Conservation (phyloP, 306 rosid species). For the Vachellia pachyceras region DNA sequence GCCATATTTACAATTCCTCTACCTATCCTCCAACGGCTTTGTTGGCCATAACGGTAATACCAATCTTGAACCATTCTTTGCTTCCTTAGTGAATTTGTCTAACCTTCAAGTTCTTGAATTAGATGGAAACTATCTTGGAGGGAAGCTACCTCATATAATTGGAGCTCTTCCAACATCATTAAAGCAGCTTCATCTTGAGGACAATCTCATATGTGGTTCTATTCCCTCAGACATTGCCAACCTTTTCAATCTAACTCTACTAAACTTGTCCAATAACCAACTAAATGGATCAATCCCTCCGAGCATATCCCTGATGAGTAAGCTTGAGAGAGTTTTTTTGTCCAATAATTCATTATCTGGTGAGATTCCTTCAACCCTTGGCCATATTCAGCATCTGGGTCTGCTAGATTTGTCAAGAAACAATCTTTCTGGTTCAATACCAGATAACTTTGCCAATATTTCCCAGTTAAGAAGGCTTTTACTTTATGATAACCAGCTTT, state of each 20-base stretch:
- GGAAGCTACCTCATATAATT: constrained; percentile 70
- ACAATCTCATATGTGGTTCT: constrained; percentile 69
- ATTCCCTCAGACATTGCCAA: constrained; percentile 78
- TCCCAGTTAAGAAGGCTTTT: constrained; percentile 79
- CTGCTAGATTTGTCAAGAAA: constrained; percentile 85
- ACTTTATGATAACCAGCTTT: constrained; percentile 73
- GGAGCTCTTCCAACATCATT: constrained; percentile 73
- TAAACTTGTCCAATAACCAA: constrained; percentile 79
- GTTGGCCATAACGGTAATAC: constrained; percentile 76
- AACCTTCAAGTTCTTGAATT: constrained; percentile 74
- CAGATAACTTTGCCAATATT: constrained; percentile 80
- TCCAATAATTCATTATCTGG: constrained; percentile 84
- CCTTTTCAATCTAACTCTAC: constrained; percentile 74
- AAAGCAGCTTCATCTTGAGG: constrained; percentile 65
- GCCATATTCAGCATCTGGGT: constrained; percentile 71
- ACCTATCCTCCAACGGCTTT: constrained; percentile 72
- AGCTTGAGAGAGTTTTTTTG: constrained; percentile 74
- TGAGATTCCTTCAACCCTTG: constrained; percentile 75
- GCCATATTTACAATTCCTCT: constrained; percentile 70
- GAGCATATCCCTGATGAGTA: constrained; percentile 56
- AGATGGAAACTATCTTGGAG: constrained; percentile 79
- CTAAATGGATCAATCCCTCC: constrained; percentile 81
- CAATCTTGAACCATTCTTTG: constrained; percentile 80
- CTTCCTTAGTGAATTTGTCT: constrained; percentile 68
- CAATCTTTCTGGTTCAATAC: constrained; percentile 80